Base-by-base conservation (phyloP, 2,329 filamentous ascomycete species). In the Botrytis tulipae region DNA sequence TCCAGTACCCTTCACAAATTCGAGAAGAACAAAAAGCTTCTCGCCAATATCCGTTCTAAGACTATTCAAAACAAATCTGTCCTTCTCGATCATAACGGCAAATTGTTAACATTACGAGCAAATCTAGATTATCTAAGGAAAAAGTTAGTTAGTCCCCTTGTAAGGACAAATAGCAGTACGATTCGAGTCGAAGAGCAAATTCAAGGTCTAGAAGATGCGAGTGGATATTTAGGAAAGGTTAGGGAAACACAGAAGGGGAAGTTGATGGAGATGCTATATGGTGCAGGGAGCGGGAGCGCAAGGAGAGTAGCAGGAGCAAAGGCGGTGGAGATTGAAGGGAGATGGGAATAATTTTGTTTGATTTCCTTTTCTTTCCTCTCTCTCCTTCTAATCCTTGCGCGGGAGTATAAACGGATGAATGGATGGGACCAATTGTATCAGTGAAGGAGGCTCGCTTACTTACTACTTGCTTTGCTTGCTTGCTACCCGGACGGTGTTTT, bases 11-110 rank as follows among this genome's bases (percentile, higher is more conserved):
- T 97, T n/a, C 89, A 90, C 80, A 98, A 98, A 82, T 98, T 94
- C 82, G 94, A 97, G 82, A 93, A 93, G 83, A 98, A 98, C 85
- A 91, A 92, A 75, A 87, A 90, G 68, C 86, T 98, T 0, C 88
- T 98, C 37, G 88, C 87, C 68, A 92, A 91, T 76, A 92, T 98
- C 73, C 90, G 94, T 76, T 89, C 92, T 74, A 92, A 92, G 79
- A 97, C 95, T 1, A 90, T 97, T 37, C 89, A 90, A 75, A 97
- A 98, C 84, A 98, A 98, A 83, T 89, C 90, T 76, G 87, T 97
- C 51, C 87, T 98, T 14, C 90, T 96, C 76, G 92, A 94, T 78
- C 95, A 98, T 82, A 96, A 97, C 79, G 90, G 92, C 74, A 92
- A 93, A 75, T 88, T 98, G 57, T 86, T 96, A 71, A 92, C 92